These are phyloP conservation scores for Potentilla sterilis DNA, from an alignment of 306 rosid genomes.

Conservation along the genomic window DNA sequence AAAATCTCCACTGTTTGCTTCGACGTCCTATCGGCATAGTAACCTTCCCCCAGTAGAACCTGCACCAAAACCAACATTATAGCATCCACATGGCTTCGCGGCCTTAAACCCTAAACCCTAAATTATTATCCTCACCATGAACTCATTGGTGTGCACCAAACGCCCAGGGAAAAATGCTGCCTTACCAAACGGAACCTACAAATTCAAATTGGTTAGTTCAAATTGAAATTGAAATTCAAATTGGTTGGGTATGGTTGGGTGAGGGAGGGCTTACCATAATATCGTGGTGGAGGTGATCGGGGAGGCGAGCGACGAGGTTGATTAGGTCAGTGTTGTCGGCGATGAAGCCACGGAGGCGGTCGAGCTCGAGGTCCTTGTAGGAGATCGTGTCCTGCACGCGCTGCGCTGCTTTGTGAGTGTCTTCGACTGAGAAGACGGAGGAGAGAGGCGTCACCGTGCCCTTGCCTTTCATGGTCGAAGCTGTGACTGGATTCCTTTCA, in stretches of 20 bases:
- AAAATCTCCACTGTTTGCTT: constrained; percentile 76
- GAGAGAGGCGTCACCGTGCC: constrained; percentile 68
- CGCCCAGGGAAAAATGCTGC: constrained; percentile 95
- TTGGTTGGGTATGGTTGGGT: neutral
- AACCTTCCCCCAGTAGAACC: constrained; percentile 93
- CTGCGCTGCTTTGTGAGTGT: constrained; percentile 58
- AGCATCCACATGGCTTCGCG: neutral
- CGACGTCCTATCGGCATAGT: constrained; percentile 73
- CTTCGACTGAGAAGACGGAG: constrained; percentile 53
- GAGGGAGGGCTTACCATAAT: constrained; percentile 49
- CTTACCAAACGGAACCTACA: constrained; percentile 90
- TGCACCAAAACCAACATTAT: constrained; percentile 18
- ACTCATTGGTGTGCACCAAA: constrained; percentile 85
- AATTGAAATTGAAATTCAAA: neutral
- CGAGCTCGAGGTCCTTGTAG: constrained; percentile 43
- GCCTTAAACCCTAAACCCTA: neutral
- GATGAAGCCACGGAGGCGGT: constrained; percentile 49
- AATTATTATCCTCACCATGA: constrained; percentile 44
- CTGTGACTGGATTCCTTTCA: too few relatives aligned
- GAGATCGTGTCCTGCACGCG: constrained; percentile 53
- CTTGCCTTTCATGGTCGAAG: constrained; percentile 46
- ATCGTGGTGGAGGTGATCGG: constrained; percentile 76
- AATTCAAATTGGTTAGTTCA: neutral
- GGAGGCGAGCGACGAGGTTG: constrained; percentile 73
- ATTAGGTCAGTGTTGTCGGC: constrained; percentile 60